Evolutionary conservation across 257 asterid genomes (phyloP).

Genomic region (Nicotiana undulata): DNA sequence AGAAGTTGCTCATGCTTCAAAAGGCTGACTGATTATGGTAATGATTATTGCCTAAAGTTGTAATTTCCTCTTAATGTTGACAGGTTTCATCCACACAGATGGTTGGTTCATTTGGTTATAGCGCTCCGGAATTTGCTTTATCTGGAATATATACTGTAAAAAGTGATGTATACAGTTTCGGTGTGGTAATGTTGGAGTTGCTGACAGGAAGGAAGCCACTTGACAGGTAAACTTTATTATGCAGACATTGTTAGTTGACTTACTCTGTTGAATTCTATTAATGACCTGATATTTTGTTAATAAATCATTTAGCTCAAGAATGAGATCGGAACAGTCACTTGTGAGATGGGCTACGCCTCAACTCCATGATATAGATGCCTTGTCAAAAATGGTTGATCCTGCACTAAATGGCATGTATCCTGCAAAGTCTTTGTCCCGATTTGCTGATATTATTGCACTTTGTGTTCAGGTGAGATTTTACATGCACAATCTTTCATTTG

Average conservation of each 20-base stretch:
- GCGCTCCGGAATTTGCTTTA: slow-evolving; percentile 96
- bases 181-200: slow-evolving; percentile 96
- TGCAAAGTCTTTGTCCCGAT: slow-evolving; percentile 93
- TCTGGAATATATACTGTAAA: slow-evolving; percentile 92
- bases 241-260: not conserved
- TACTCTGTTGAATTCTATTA: not conserved
- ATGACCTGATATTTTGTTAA: not conserved
- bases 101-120: slow-evolving; percentile 87
- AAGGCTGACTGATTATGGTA: not conserved
- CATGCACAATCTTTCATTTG: not conserved
- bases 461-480: slow-evolving; percentile 82
- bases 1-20: not conserved
- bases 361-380: slow-evolving; percentile 95
- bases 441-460: slow-evolving; percentile 85
- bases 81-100: slow-evolving; percentile 76
- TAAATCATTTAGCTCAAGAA: slow-evolving; percentile 54
- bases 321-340: slow-evolving; percentile 87
- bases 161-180: slow-evolving; percentile 94
- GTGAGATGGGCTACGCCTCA: slow-evolving; percentile 99
- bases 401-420: slow-evolving; percentile 91
- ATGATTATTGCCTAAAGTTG: not conserved
- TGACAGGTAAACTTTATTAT: slow-evolving; percentile 54
- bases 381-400: slow-evolving; percentile 95
- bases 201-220: slow-evolving; percentile 97
- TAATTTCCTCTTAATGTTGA: slow-evolving; percentile 7